Base-by-base conservation (phyloP, 345 rosid species). In the Camelina neglecta region DNA sequence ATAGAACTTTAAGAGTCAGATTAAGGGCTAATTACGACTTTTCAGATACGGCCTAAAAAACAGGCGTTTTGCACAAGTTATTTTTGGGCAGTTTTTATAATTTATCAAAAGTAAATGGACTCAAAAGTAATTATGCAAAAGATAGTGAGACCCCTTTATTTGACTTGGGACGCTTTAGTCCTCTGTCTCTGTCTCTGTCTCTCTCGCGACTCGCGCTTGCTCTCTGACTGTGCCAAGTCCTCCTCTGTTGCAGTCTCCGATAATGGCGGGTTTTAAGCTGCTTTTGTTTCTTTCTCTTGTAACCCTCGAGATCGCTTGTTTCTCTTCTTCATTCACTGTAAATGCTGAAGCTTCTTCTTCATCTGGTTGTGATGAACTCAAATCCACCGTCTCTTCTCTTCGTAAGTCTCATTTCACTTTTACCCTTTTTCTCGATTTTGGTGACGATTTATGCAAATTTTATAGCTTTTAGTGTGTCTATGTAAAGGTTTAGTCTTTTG, bases 161-260 rank as follows among this genome's bases (percentile, higher is more conserved):
- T 73, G 77, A 73, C 74, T 67, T n/a, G 63, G 36, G 57, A 77
- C 65, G 58, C 73, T 65, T 31, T 48, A 3, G 67, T 72, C 73
- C 21, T 58, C 8, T 1, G 38, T 60, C 44, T 75, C 71, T 70
- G 62, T 75, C 36, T 47, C n/a, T 35, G 50, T 60, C 45, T 70
- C 74, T 75, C 36, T 51, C 51, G 41, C 58, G 48, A 44, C 51
- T 47, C 51, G 51, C 51, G 16, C 50, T 47, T 9, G n/a, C 20
- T 48, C 10, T 2, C 20, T 18, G 4, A 56, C 72, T 65, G 65
- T 65, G 65, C 72, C 0, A n/a, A 69, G 49, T 31, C 49, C 73
- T 65, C 60, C 73, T 72, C 65, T 78, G 78, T 45, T 73, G 69
- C 74, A 67, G 78, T 78, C 81, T 78, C 81, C 78, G 47, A 77